phyloP scores from a whole-genome alignment of 495 filamentous ascomycete species.

The Pseudevernia furfuracea region DNA sequence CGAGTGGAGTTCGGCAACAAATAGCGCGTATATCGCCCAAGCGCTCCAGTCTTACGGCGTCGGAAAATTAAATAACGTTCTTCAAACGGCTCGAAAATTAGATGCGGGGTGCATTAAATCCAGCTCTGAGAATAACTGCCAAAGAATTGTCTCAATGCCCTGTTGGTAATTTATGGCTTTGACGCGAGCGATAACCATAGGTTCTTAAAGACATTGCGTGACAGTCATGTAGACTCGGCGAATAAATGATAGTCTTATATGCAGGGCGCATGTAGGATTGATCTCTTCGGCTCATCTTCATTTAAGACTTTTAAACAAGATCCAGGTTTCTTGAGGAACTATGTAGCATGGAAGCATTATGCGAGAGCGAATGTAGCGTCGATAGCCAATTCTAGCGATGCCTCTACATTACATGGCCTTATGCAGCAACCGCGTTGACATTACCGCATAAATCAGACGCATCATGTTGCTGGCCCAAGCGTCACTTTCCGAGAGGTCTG shows the following conservation, averaged over 20 bases:
- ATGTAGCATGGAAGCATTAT: background rate
- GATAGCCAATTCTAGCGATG: no score
- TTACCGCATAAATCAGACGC: background rate
- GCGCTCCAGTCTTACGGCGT: constrained; percentile 6
- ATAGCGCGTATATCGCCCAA: background rate
- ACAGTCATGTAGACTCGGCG: background rate
- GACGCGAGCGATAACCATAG: background rate
- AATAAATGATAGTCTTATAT: background rate
- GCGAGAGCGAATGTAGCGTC: background rate
- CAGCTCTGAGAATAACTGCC: background rate
- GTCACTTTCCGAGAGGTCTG: background rate
- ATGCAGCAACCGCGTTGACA: background rate
- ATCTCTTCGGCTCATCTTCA: no score
- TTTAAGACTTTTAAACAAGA: background rate
- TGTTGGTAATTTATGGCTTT: background rate
- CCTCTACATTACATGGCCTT: no score
- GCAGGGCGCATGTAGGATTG: background rate
- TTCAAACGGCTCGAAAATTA: background rate
- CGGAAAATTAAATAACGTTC: constrained; percentile 6
- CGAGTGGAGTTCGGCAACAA: background rate
- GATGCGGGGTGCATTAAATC: constrained; percentile 2
- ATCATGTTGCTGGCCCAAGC: background rate
- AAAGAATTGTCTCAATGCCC: background rate
- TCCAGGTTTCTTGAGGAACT: background rate
- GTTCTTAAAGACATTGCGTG: background rate